phyloP scores from a whole-genome alignment of 2,329 filamentous ascomycete genomes.

The Alternaria panax region DNA sequence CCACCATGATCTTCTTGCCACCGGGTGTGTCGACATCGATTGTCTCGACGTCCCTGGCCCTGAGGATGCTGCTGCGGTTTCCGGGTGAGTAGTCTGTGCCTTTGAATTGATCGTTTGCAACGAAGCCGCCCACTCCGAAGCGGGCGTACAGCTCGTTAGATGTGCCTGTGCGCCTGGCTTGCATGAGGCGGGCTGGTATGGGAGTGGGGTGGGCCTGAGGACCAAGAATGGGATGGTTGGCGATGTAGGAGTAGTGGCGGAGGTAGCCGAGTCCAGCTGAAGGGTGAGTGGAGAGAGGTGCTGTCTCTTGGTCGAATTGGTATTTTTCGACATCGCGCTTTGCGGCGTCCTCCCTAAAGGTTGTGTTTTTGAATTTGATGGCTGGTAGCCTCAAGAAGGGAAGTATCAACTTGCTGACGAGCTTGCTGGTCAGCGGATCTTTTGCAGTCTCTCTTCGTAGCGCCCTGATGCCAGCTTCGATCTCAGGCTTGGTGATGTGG shows the following conservation, averaged over 20 bases:
- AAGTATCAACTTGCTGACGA: slow-evolving; percentile 60
- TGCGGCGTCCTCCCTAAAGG: slow-evolving; percentile 30
- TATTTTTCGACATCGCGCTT: slow-evolving; percentile 38
- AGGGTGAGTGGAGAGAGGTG: slow-evolving; percentile 67
- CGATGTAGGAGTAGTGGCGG: slow-evolving; percentile 61
- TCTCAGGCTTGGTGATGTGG: slow-evolving; percentile 33
- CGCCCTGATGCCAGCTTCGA: slow-evolving; percentile 40
- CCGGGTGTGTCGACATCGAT: slow-evolving; percentile 54
- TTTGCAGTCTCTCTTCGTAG: slow-evolving; percentile 58
- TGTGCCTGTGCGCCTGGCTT: slow-evolving; percentile 36
- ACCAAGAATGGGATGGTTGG: slow-evolving; percentile 68
- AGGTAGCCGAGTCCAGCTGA: slow-evolving; percentile 70
- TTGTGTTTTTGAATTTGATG: slow-evolving; percentile 37
- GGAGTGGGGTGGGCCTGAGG: slow-evolving; percentile 63
- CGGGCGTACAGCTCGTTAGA: slow-evolving; percentile 39
- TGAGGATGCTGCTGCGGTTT: slow-evolving; percentile 19
- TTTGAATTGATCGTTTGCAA: slow-evolving; percentile 49
- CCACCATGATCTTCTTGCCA: slow-evolving; percentile 62
- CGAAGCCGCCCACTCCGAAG: slow-evolving; percentile 56
- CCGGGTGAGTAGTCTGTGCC: slow-evolving; percentile 38
- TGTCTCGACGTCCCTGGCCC: slow-evolving; percentile 40
- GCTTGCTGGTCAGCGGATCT: slow-evolving; percentile 56
- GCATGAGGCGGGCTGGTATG: slow-evolving; percentile 65
- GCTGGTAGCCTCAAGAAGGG: slow-evolving; percentile 65
- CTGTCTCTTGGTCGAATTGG: slow-evolving; percentile 45